Evolutionary conservation across 257 asterid species (phyloP).

Genomic region (Ehretia macrophylla): DNA sequence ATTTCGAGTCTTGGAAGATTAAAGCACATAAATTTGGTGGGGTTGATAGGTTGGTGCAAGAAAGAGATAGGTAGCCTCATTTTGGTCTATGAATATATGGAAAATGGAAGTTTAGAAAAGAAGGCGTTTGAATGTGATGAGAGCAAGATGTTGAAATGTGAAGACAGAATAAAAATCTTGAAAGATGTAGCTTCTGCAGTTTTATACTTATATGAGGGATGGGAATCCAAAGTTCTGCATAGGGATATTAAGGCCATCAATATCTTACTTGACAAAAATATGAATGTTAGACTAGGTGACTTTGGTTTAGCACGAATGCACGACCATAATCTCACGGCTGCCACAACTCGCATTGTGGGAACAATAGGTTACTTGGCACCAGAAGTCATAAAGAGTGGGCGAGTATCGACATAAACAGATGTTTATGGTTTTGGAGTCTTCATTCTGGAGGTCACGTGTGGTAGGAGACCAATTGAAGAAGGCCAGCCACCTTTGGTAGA

Average conservation of each 20-base stretch:
- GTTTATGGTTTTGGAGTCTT: slow-evolving; percentile 54
- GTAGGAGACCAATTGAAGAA: slow-evolving; percentile 49
- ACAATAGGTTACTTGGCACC: slow-evolving; percentile 69
- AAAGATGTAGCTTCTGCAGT: slow-evolving; percentile 63
- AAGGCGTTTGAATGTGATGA: slow-evolving; percentile 45
- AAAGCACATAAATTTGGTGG: slow-evolving; percentile 63
- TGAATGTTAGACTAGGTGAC: slow-evolving; percentile 68
- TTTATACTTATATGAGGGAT: slow-evolving; percentile 56
- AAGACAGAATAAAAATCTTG: slow-evolving; percentile 47
- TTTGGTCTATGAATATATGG: slow-evolving; percentile 70
- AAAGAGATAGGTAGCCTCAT: slow-evolving; percentile 57
- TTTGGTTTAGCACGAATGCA: slow-evolving; percentile 74
- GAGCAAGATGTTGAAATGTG: slow-evolving; percentile 26
- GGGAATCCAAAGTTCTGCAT: slow-evolving; percentile 65
- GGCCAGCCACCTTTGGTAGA: slow-evolving; percentile 51
- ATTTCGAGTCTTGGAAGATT: slow-evolving; percentile 75
- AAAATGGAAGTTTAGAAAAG: slow-evolving; percentile 63
- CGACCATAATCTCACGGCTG: slow-evolving; percentile 51
- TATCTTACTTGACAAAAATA: slow-evolving; percentile 59
- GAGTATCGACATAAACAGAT: slow-evolving; percentile 51
- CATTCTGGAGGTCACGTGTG: slow-evolving; percentile 56
- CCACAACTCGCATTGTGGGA: slow-evolving; percentile 69
- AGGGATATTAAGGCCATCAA: slow-evolving; percentile 72
- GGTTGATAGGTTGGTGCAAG: slow-evolving; percentile 80
- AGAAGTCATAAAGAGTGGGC: slow-evolving; percentile 50